Percentiles rank a stretch among this genome's conserved stretches.
Conservation (phyloP, 2,329 filamentous ascomycete species). For the Chaetomium olivaceum region DNA sequence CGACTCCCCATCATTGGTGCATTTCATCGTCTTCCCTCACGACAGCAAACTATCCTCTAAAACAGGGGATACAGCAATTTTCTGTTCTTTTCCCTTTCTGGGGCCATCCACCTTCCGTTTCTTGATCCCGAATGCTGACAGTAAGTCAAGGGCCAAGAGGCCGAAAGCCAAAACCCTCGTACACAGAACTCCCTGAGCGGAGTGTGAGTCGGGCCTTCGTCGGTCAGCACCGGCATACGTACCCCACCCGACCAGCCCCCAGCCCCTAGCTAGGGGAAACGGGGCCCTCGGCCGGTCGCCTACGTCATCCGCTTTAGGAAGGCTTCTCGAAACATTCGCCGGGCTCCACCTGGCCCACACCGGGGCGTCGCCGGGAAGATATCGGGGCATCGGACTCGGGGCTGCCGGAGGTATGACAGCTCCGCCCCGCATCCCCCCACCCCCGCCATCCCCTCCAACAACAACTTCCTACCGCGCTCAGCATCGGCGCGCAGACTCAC, state of each 20-base stretch:
- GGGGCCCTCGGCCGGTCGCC: conserved; percentile 10
- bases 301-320: conserved; percentile 21
- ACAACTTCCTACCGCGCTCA: not conserved
- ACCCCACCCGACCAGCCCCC: conserved; percentile 5
- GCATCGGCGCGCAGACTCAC: not conserved
- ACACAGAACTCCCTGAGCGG: not conserved
- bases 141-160: not conserved
- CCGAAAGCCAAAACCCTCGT: not conserved
- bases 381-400: not conserved
- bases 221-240: conserved; percentile 15
- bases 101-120: too few relatives aligned
- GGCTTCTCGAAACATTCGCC: conserved; percentile 28
- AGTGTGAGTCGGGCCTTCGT: conserved; percentile 13
- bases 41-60: not conserved
- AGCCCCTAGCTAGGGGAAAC: not conserved
- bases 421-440: not conserved
- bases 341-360: conserved; percentile 5
- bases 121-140: not conserved
- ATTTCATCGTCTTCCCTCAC: not conserved
- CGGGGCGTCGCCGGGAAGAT: not conserved
- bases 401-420: not conserved
- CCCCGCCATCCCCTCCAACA: not conserved
- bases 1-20: not conserved
- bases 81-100: not conserved
- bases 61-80: not conserved